Evolutionary conservation across 495 filamentous ascomycete species (phyloP), one percentile per base, ranked within the genome.

Genomic region (Annulohypoxylon maeteangense): DNA sequence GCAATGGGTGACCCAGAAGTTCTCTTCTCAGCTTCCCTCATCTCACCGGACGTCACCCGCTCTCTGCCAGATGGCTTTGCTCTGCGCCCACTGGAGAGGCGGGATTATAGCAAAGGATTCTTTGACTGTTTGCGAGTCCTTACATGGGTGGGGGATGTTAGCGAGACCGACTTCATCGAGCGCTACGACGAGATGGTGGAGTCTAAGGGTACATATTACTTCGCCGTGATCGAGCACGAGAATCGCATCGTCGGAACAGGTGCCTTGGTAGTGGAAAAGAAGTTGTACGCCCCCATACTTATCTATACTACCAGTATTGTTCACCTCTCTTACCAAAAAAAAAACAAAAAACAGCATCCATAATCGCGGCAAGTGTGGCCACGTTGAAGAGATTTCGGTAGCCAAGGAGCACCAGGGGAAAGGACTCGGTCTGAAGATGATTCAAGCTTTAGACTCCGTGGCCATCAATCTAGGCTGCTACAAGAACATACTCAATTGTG

Each of bases 381-480:
- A 97, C 70, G 91, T 97, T 75, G 93, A 97, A 82, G 93, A 97
- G 80, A 95, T 97, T 77, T 91, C 93, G 2, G 91, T 97, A 23
- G 86, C 88, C 40, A 89, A 90, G 79, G 89, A 91, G 40, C 92
- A 96, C 77, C 93, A 95, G 78, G 93, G 92, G 7, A 96, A 94
- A 81, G 94, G 93, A 73, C 81, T 97, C 31, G 93, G 93, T 0
- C 75, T 95, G 78, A 85, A 88, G 67, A 90, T 97, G 58, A 95
- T 97, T 62, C 89, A 93, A 81, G 90, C 92, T 3, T 83, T 97
- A 66, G 93, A 96, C 79, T 87, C 86, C 72, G 84, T 95, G 31
- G 91, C 91, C 14, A 81, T 88, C 66, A 83, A 90, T 68, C 87
- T 92, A 48, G 92, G 92, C 4, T 94, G 91, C 79, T 93, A 93